phyloP scores from a whole-genome alignment of 495 filamentous ascomycete genomes.

The Aspergillus nanangensis region DNA sequence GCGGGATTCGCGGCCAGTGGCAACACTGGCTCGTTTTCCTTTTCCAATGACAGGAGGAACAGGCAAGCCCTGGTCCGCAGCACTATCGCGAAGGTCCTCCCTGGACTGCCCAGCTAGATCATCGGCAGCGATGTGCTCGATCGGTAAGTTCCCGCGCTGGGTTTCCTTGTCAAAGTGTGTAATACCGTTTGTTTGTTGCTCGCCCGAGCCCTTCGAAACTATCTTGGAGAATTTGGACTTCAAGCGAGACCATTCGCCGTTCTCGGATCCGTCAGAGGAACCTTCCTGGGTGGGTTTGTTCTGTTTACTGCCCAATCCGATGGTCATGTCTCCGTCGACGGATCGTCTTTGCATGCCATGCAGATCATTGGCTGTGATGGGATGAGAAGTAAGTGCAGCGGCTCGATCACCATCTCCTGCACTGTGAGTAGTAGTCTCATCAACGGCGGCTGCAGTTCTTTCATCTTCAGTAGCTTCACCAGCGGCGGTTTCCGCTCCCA shows the following conservation, averaged over 20 bases:
- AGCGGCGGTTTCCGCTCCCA: not conserved
- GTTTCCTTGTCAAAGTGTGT: conserved; percentile 12
- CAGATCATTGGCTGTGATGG: conserved; percentile 21
- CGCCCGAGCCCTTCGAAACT: conserved; percentile 14
- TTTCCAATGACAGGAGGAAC: conserved; percentile 33
- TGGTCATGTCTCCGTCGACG: conserved; percentile 4
- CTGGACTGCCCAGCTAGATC: conserved; percentile 10
- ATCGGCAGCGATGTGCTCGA: conserved; percentile 8
- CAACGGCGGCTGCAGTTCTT: conserved; percentile 11
- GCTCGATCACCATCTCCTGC: conserved; percentile 15
- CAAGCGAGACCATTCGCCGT: conserved; percentile 14
- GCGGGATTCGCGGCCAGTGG: conserved; percentile 40
- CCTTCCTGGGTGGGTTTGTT: conserved; percentile 7
- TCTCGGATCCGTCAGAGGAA: conserved; percentile 16
- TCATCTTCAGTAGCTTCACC: not conserved
- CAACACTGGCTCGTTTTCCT: conserved; percentile 27
- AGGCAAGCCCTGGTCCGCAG: conserved; percentile 41
- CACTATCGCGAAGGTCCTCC: conserved; percentile 44
- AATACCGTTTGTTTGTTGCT: conserved; percentile 19
- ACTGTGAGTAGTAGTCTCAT: too few species aligned
- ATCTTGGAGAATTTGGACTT: conserved; percentile 23
- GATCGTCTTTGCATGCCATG: conserved; percentile 14
- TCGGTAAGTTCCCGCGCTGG: conserved; percentile 15
- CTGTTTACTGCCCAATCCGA: not conserved
- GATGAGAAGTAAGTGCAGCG: conserved; percentile 31